Evolutionary conservation across 345 rosid species (phyloP), one percentile per base, ranked within the genome.

Genomic region (Bruguiera sexangula): DNA sequence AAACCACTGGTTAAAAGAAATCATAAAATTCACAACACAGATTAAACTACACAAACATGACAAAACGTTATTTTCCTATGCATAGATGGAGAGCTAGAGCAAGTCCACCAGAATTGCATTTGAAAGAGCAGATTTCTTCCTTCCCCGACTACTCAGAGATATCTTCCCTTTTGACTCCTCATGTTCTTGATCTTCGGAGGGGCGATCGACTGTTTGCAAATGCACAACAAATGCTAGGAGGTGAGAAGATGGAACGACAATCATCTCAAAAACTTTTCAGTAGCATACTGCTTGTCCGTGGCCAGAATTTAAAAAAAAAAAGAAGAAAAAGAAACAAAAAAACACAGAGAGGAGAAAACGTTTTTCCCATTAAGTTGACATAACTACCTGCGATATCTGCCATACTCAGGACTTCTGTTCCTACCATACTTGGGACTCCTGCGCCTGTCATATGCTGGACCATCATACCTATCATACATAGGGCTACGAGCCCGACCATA

Each of bases 401-500:
- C 87, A 26, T 78, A 68, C 34, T 75, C 88, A 13, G 87, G 85
- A 66, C 89, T 87, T 36, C 84, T 62, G 52, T 72, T 58, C 73
- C 83, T 69, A 21, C 82, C 86, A 74, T 74, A 75, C 39, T 76
- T 79, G 11, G 87, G 85, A 71, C 85, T 85, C 63, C 74, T 75
- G 39, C 79, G 84, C 73, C 79, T 81, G 26, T 82, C 88, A 79
- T 83, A 79, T 26, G 75, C 84, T 34, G 87, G 86, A 61, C 88
- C 98, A 56, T 77, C 82, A 73, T 88, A 86, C 70, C 83, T 80
- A 39, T 83, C 88, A 78, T 92, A 90, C 69, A 69, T 88, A 8
- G 98, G 96, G 75, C 92, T 90, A 15, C 80, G 86, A 55, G 82
- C 82, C n/a, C 86, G 74, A 43, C 89, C 95, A 78, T 90, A 92